A percentile compares a stretch with the other conserved stretches of the same genome.
Conservation (phyloP, 2,329 filamentous ascomycete genomes). For the Triangularia verruculosa region DNA sequence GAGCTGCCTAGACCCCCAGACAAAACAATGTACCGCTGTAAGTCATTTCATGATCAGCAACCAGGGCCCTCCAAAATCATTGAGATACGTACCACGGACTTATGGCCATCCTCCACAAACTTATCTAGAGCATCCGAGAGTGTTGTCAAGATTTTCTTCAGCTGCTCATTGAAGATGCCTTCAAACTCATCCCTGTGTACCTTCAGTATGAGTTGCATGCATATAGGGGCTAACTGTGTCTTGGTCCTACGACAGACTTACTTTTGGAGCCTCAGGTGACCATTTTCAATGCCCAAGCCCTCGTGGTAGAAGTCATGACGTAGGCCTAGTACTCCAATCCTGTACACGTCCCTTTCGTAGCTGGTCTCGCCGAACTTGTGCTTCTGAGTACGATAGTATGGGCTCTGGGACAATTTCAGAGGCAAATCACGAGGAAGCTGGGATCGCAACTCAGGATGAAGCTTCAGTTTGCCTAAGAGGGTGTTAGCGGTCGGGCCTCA, state of each 20-base stretch:
- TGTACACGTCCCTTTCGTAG: not conserved
- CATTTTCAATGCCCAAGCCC: conserved; percentile 1
- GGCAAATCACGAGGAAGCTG: not conserved
- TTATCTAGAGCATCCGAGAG: conserved; percentile 3
- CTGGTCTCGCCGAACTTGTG: conserved; percentile 7
- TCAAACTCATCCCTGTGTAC: conserved; percentile 7
- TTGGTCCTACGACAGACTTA: not conserved
- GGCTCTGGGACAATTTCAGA: conserved; percentile 6
- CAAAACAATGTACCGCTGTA: conserved; percentile 39
- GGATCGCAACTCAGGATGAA: not conserved
- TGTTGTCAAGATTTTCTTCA: not conserved
- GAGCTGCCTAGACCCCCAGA: conserved; percentile 47
- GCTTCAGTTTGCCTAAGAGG: not conserved
- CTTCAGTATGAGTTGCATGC: not conserved
- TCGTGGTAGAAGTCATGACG: not conserved
- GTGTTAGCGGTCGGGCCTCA: too few species aligned
- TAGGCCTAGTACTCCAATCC: not conserved
- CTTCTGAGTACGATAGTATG: conserved; percentile 1
- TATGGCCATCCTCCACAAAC: conserved; percentile 5
- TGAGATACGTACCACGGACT: not conserved
- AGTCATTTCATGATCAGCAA: too few species aligned
- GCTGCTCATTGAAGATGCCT: conserved; percentile 1
- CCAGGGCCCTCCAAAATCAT: too few species aligned
- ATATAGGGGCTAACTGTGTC: too few species aligned
- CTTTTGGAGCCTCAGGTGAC: not conserved